Evolutionary conservation across 1,139 yeast genomes (phyloP).

Genomic region (Sugiyamaella neomexicana): DNA sequence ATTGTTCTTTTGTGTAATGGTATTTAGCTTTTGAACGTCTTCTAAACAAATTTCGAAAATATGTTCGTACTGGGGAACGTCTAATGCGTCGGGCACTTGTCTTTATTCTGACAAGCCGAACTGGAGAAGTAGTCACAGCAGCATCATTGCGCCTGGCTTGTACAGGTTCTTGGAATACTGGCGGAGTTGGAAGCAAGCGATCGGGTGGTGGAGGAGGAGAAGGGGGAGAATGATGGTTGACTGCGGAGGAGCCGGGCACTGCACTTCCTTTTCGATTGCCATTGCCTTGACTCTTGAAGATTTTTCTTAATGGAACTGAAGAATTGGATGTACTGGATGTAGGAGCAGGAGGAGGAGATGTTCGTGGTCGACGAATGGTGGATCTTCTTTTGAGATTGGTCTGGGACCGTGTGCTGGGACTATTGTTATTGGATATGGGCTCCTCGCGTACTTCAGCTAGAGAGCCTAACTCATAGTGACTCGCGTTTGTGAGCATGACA

Average conservation of each 20-base stretch:
- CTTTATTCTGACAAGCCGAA: slow-evolving; percentile 30
- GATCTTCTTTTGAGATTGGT: slow-evolving; percentile 16
- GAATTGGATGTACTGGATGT: slow-evolving; percentile 4
- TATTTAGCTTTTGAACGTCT: slow-evolving; percentile 24
- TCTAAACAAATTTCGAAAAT: slow-evolving; percentile 29
- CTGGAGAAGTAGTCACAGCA: slow-evolving; percentile 19
- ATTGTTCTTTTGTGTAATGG: slow-evolving; percentile 27
- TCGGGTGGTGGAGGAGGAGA: not conserved
- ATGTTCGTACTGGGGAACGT: slow-evolving; percentile 29
- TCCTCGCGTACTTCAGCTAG: not conserved
- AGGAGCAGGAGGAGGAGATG: not conserved
- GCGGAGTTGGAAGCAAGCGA: not conserved
- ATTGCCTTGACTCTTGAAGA: not conserved
- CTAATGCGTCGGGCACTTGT: slow-evolving; percentile 26
- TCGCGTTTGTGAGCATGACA: slow-evolving; percentile 15
- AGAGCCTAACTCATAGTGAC: not conserved
- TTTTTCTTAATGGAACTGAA: not conserved
- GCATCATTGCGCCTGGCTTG: not conserved
- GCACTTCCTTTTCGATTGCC: not conserved
- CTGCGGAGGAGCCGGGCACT: too few relatives aligned
- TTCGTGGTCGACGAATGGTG: slow-evolving; percentile 4
- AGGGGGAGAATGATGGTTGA: too few relatives aligned
- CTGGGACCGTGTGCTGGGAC: slow-evolving; percentile 13
- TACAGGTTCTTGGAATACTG: not conserved
- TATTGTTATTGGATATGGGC: not conserved